These are phyloP conservation scores for Neurospora sp. DNA, from an alignment of 2,329 filamentous ascomycete species.

Conservation along the genomic window DNA sequence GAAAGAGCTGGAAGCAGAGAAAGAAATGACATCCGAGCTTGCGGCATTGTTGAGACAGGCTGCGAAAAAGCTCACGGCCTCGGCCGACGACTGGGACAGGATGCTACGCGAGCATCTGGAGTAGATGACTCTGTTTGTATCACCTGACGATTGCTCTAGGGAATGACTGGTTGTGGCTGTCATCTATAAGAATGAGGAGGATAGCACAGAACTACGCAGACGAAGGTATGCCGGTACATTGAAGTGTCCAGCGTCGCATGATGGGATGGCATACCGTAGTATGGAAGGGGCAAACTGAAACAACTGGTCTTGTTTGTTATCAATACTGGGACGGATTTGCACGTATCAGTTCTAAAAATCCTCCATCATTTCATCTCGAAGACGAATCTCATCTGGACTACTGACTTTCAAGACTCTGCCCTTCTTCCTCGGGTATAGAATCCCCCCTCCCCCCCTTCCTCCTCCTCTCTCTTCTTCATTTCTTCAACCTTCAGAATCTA, in stretches of 20 bases:
- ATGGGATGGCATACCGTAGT: background rate
- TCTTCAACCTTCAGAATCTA: rapidly evolving
- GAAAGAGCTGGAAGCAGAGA: background rate
- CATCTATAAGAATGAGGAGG: background rate
- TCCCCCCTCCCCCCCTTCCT: background rate
- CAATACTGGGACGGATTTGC: background rate
- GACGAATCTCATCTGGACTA: background rate
- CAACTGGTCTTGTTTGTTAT: background rate
- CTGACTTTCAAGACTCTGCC: background rate
- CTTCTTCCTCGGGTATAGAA: background rate
- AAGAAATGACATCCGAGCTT: background rate
- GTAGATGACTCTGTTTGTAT: background rate
- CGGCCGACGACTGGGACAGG: background rate
- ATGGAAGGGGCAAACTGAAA: background rate
- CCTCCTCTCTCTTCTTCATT: background rate
- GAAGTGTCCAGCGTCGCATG: background rate
- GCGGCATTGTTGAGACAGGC: background rate
- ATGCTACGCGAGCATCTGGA: background rate
- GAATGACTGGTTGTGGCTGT: background rate
- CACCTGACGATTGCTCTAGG: background rate
- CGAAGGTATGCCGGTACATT: background rate
- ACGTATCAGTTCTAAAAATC: background rate
- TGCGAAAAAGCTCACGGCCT: background rate
- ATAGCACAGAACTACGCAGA: background rate
- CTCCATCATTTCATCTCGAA: background rate